These are phyloP conservation scores for Curvularia verruculosa DNA, from an alignment of 2,329 filamentous ascomycete genomes.

Conservation along the genomic window DNA sequence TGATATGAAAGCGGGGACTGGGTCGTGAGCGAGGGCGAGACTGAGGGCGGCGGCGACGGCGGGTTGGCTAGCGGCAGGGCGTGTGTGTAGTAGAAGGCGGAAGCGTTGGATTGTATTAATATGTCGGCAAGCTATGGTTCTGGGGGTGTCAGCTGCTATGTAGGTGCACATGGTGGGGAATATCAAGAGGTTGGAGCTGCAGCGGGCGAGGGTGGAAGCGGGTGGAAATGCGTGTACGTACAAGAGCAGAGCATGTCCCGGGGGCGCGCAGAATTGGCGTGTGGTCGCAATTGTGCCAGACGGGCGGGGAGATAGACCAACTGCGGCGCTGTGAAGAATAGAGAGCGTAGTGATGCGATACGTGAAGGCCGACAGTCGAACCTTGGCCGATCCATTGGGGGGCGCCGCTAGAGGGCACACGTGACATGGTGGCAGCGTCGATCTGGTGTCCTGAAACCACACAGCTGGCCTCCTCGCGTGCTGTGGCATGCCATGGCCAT, in stretches of 20 bases:
- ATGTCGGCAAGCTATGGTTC: conserved; percentile 23
- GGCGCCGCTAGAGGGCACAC: conserved; percentile 22
- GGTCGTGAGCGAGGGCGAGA: conserved; percentile 22
- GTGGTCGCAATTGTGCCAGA: conserved; percentile 42
- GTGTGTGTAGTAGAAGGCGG: conserved; percentile 12
- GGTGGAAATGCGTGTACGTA: conserved; percentile 39
- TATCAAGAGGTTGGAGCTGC: conserved; percentile 24
- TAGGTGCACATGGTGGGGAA: conserved; percentile 24
- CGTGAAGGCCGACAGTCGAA: conserved; percentile 22
- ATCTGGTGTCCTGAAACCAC: conserved; percentile 17
- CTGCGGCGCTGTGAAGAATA: conserved; percentile 47
- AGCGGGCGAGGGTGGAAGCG: conserved; percentile 32
- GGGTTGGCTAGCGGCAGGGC: conserved; percentile 9
- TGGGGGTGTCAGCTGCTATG: conserved; percentile 26
- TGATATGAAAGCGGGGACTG: conserved; percentile 19
- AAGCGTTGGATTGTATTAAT: conserved; percentile 25
- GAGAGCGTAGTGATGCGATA: conserved; percentile 46
- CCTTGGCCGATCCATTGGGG: conserved; percentile 18
- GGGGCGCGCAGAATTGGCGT: conserved; percentile 33
- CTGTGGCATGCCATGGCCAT: no score
- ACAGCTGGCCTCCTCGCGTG: conserved; percentile 8
- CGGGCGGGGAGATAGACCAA: conserved; percentile 29
- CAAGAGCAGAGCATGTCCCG: conserved; percentile 25
- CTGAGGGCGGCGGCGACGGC: no score
- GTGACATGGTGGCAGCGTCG: conserved; percentile 20